Conservation (phyloP, 1,284 basidiomycete genomes). For the Papiliotrema nemorosa region DNA sequence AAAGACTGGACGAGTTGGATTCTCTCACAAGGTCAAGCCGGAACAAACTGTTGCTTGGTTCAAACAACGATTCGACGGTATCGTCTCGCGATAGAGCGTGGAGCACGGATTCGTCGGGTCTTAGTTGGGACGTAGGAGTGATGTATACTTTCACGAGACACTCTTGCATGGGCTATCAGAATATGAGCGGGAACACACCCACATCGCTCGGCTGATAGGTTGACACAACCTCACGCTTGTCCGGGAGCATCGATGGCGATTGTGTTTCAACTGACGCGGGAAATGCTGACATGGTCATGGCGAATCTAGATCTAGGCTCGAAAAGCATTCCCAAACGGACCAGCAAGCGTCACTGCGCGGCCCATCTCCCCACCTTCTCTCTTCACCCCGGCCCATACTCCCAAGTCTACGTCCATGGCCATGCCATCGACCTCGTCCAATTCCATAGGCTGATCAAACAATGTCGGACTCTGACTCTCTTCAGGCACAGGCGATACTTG, state of each 20-base stretch:
- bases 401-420: too few species aligned
- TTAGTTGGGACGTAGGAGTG: neutral
- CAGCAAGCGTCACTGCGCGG: neutral
- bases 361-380: too few species aligned
- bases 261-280: too few species aligned
- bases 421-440: constrained; percentile 9
- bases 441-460: constrained; percentile 19
- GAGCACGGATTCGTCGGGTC: constrained; percentile 5
- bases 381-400: neutral
- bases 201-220: too few species aligned
- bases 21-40: constrained; percentile 81
- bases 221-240: too few species aligned
- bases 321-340: neutral
- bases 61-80: constrained; percentile 98
- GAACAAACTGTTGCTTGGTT: constrained; percentile 96
- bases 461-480: constrained; percentile 14
- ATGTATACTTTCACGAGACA: neutral
- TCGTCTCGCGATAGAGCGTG: constrained; percentile 58
- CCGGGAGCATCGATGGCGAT: too few species aligned
- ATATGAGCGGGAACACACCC: neutral
- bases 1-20: constrained; percentile 81
- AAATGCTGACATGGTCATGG: too few species aligned
- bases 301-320: too few species aligned
- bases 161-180: neutral
- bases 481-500: neutral